phyloP scores from a whole-genome alignment of 208 protist genomes.

The Trypanosoma brucei region DNA sequence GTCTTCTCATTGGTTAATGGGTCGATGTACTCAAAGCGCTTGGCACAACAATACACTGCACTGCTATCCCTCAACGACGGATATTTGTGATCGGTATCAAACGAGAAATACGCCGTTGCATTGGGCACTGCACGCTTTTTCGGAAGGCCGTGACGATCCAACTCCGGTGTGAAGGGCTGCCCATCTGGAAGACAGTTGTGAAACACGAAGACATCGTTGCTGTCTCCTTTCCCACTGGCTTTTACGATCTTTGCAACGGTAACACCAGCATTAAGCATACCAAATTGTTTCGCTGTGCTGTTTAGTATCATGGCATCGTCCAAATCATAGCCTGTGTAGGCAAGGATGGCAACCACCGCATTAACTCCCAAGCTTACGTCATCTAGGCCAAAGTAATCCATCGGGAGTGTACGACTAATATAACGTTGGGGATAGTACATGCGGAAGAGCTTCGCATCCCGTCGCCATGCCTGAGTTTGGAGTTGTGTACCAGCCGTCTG shows the following conservation, averaged over 20 bases:
- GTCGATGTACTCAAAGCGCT: conserved; percentile 66
- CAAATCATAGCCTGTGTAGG: conserved; percentile 99
- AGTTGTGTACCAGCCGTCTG: conserved; percentile 98
- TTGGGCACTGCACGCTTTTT: conserved; percentile 43
- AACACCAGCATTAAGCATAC: conserved; percentile 96
- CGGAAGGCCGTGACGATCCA: conserved; percentile 74
- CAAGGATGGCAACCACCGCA: conserved; percentile 98
- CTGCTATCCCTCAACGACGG: conserved; percentile 57
- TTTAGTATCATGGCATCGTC: conserved; percentile 99
- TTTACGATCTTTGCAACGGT: conserved; percentile 88
- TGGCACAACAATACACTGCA: conserved; percentile 82
- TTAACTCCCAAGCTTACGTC: conserved; percentile 98
- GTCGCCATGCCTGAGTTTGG: conserved; percentile 88
- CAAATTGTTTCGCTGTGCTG: conserved; percentile 96
- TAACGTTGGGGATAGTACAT: conserved; percentile 97
- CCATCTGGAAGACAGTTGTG: conserved; percentile 74
- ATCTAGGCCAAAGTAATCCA: conserved; percentile 94
- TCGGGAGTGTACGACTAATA: conserved; percentile 89
- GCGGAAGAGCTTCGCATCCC: conserved; percentile 99
- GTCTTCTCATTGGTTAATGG: conserved; percentile 67
- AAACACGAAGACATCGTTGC: conserved; percentile 77
- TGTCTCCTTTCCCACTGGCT: conserved; percentile 41
- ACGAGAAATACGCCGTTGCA: conserved; percentile 48
- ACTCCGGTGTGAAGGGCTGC: conserved; percentile 54
- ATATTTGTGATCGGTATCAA: conserved; percentile 77